These are phyloP conservation scores for Panaeolus papilionaceus DNA, from an alignment of 768 basidiomycete genomes.

Conservation along the genomic window DNA sequence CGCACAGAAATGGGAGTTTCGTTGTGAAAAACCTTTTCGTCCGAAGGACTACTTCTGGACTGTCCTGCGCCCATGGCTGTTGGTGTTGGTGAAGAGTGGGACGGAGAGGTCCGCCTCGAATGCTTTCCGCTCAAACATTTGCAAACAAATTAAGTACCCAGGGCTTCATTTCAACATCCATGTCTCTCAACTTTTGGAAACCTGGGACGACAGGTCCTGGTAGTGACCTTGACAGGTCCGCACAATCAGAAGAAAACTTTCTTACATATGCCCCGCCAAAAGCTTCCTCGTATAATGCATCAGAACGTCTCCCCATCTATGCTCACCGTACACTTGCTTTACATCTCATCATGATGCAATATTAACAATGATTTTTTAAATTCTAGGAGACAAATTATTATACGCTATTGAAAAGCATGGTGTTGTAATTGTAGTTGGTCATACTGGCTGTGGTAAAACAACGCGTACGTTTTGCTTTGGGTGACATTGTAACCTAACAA, in stretches of 20 bases:
- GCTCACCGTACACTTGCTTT: constrained; percentile 71
- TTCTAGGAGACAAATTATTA: constrained; percentile 75
- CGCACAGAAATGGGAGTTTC: constrained; percentile 62
- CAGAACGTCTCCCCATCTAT: constrained; percentile 87
- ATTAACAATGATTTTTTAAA: not conserved
- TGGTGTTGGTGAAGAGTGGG: constrained; percentile 31
- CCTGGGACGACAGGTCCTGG: constrained; percentile 87
- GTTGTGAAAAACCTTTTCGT: constrained; percentile 62
- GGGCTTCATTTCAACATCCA: constrained; percentile 28
- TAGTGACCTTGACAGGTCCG: constrained; percentile 84
- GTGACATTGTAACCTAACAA: constrained; percentile 20
- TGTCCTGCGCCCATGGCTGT: constrained; percentile 65
- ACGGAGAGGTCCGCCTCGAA: constrained; percentile 13
- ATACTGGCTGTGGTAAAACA: constrained; percentile 97
- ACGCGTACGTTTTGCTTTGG: constrained; percentile 70
- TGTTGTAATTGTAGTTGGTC: constrained; percentile 88
- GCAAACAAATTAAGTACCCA: constrained; percentile 11
- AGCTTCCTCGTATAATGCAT: constrained; percentile 71
- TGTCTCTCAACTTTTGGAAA: constrained; percentile 86
- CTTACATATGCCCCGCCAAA: constrained; percentile 67
- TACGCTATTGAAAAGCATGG: constrained; percentile 86
- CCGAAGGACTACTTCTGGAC: constrained; percentile 58
- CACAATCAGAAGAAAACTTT: constrained; percentile 76
- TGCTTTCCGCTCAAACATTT: constrained; percentile 7
- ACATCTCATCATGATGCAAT: constrained; percentile 15